These are phyloP conservation scores for Mycena crocata DNA, from an alignment of 768 basidiomycete genomes.

Conservation along the genomic window DNA sequence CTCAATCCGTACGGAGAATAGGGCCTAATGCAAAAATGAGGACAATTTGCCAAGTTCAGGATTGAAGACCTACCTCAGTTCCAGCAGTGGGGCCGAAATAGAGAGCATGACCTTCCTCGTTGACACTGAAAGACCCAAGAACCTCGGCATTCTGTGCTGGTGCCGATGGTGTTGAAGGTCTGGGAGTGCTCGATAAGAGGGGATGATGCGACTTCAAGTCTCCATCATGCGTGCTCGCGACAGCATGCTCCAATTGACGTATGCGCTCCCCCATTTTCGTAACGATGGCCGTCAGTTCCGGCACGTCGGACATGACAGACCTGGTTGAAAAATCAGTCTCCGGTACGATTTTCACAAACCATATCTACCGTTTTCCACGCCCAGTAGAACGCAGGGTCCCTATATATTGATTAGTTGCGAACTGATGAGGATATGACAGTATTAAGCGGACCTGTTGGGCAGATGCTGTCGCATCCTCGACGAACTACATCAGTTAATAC, in stretches of 20 bases:
- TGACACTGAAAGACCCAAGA: conserved; percentile 59
- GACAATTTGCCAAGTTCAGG: background rate
- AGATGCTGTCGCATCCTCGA: conserved; percentile 50
- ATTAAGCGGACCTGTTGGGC: conserved; percentile 35
- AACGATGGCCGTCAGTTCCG: conserved; percentile 50
- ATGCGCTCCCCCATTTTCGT: conserved; percentile 56
- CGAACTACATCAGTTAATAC: conserved; percentile 13
- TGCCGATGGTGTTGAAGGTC: conserved; percentile 2
- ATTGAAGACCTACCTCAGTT: conserved; percentile 49
- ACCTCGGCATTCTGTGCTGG: conserved; percentile 44
- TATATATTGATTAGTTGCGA: conserved; percentile 35
- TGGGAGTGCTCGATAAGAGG: background rate
- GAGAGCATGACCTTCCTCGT: conserved; percentile 54
- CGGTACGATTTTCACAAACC: background rate
- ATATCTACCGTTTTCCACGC: conserved; percentile 42
- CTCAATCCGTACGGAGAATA: conserved; percentile 18
- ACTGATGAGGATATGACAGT: background rate
- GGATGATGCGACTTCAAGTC: conserved; percentile 4
- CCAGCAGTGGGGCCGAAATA: conserved; percentile 65
- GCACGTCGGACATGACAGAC: conserved; percentile 53
- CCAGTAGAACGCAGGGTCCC: conserved; percentile 47
- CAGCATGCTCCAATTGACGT: conserved; percentile 55
- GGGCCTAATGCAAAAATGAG: conserved; percentile 9
- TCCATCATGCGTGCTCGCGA: conserved; percentile 41
- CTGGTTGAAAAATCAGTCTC: conserved; percentile 30